Evolutionary conservation across 1,284 basidiomycete species (phyloP).

Genomic region (Spongiforma sp.): DNA sequence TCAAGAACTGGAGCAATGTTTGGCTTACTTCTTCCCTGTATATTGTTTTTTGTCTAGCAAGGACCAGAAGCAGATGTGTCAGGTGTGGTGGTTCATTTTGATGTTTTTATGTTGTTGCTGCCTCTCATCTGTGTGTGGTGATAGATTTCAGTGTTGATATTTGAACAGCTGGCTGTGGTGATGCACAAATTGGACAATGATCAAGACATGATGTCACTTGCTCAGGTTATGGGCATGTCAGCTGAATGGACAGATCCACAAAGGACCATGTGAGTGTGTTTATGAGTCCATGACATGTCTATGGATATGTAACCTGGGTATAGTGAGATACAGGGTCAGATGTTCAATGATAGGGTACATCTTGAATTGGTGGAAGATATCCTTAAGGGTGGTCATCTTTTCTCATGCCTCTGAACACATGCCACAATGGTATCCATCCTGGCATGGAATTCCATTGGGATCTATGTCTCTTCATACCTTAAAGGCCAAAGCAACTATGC

Average conservation of each 20-base stretch:
- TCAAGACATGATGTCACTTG: constrained; percentile 80
- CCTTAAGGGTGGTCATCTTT: too few relatives aligned
- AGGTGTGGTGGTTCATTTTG: too few relatives aligned
- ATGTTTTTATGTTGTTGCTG: constrained; percentile 17
- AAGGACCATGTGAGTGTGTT: constrained; percentile 65
- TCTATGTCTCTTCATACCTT: too few relatives aligned
- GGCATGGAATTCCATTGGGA: too few relatives aligned
- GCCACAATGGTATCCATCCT: too few relatives aligned
- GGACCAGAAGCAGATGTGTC: constrained; percentile 84
- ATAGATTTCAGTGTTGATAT: constrained; percentile 82
- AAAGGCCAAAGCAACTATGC: too few relatives aligned
- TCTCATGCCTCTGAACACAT: too few relatives aligned
- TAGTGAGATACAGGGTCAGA: constrained; percentile 41
- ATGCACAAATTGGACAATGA: constrained; percentile 79
- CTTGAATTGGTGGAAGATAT: constrained; percentile 82
- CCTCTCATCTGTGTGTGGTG: neutral
- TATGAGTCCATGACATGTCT: too few relatives aligned
- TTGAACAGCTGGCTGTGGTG: constrained; percentile 69
- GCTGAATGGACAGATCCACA: constrained; percentile 94
- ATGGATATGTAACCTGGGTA: too few relatives aligned
- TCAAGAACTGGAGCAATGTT: constrained; percentile 88
- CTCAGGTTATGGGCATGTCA: constrained; percentile 85
- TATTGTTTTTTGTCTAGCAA: constrained; percentile 86
- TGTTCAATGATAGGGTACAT: constrained; percentile 65
- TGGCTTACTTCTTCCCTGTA: constrained; percentile 96